A percentile compares a stretch with the other conserved stretches of the same genome.
phyloP scores from a whole-genome alignment of 306 rosid species.

The Malus fusca region DNA sequence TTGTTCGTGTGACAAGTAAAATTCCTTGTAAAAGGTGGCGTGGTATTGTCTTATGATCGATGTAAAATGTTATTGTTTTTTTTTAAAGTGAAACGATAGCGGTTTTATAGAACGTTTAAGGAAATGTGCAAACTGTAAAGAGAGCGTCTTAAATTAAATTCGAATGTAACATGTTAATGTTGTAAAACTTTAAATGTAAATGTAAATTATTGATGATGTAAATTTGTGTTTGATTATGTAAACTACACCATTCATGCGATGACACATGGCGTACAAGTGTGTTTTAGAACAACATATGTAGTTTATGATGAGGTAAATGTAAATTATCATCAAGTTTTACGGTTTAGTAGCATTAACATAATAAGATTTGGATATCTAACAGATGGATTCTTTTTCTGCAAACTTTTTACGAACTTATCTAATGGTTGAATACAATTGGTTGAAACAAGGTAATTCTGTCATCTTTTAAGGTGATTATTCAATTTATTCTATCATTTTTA shows the following conservation, averaged over 20 bases:
- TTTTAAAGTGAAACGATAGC: too few relatives aligned
- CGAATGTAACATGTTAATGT: not conserved
- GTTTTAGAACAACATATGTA: not conserved
- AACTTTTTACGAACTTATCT: not conserved
- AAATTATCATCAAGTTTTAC: not conserved
- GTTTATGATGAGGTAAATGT: not conserved
- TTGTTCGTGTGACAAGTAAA: not conserved
- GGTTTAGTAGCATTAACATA: not conserved
- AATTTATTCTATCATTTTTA: too few relatives aligned
- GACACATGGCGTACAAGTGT: slow-evolving; percentile 30
- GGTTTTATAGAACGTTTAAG: too few relatives aligned
- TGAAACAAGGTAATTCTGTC: too few relatives aligned
- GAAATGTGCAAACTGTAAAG: not conserved
- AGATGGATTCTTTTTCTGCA: not conserved
- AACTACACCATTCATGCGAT: not conserved
- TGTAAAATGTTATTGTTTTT: too few relatives aligned
- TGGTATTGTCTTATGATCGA: not conserved
- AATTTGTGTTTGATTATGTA: not conserved
- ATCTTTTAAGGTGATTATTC: too few relatives aligned
- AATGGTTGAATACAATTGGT: not conserved
- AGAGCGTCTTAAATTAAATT: too few relatives aligned
- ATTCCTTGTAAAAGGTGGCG: not conserved
- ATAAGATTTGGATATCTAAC: not conserved
- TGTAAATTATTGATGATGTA: not conserved
- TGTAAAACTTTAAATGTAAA: not conserved